Percentiles rank a stretch among this genome's conserved stretches.
Conservation (phyloP, 345 rosid genomes). For the Garcia nutans region DNA sequence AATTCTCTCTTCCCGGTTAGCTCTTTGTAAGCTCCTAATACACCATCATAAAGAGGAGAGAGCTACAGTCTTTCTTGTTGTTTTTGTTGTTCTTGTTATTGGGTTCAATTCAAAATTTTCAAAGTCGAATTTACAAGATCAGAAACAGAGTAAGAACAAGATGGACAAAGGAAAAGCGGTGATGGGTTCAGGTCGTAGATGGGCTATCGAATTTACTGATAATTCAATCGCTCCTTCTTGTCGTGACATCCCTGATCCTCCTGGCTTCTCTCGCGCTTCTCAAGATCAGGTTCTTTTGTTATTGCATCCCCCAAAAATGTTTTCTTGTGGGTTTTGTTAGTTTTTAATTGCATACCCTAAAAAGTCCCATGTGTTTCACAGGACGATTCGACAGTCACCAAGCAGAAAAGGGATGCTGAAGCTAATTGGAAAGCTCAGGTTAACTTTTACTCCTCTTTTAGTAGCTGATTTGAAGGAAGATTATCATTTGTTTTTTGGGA, state of each 20-base stretch:
- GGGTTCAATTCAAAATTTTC: background rate
- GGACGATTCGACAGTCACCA: slow-evolving; percentile 82
- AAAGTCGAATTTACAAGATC: background rate
- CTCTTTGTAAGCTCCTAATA: background rate
- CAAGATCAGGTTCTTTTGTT: slow-evolving; percentile 61
- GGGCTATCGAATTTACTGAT: slow-evolving; percentile 97
- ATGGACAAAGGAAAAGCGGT: slow-evolving; percentile 99
- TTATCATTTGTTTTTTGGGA: background rate
- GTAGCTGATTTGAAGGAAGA: background rate
- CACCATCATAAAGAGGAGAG: background rate
- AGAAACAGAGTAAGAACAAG: background rate
- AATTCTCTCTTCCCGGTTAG: background rate
- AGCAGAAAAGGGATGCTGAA: slow-evolving; percentile 98
- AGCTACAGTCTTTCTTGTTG: background rate
- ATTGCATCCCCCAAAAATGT: too few relatives aligned
- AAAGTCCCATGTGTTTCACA: slow-evolving; percentile 19
- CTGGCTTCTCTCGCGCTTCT: slow-evolving; percentile 85
- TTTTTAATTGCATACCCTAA: background rate
- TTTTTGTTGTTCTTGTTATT: background rate
- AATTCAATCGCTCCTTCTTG: slow-evolving; percentile 71
- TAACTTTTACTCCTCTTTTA: background rate
- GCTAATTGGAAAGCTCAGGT: slow-evolving; percentile 98
- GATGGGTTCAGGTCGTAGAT: slow-evolving; percentile 90
- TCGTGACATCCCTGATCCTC: slow-evolving; percentile 93
- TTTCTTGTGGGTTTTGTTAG: background rate